Evolutionary conservation across 1,284 basidiomycete species (phyloP).

Genomic region (Cutaneotrichosporon arboriforme): DNA sequence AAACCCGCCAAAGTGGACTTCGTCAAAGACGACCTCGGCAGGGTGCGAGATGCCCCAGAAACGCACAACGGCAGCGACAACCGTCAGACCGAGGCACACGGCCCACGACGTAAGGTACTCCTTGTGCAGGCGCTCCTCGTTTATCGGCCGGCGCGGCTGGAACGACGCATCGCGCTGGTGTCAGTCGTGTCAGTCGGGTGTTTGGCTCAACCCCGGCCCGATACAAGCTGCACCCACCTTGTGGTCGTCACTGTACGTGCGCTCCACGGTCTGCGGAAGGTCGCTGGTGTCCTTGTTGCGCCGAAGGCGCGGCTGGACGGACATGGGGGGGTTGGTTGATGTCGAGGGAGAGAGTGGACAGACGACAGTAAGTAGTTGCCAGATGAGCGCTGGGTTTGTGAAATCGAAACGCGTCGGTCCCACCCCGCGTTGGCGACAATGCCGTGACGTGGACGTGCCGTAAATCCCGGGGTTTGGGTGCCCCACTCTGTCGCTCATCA

Average conservation of each 20-base stretch:
- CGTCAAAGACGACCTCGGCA: slow-evolving; percentile 92
- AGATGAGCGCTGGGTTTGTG: neutral
- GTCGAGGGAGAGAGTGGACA: neutral
- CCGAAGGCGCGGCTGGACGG: slow-evolving; percentile 15
- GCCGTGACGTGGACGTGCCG: too few species aligned
- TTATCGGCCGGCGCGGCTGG: slow-evolving; percentile 9
- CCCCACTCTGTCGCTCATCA: too few species aligned
- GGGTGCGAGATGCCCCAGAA: slow-evolving; percentile 93
- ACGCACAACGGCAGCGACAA: slow-evolving; percentile 69
- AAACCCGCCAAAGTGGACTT: slow-evolving; percentile 89
- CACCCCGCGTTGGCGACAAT: too few species aligned
- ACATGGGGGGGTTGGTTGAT: slow-evolving; percentile 6
- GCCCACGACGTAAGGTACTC: slow-evolving; percentile 36
- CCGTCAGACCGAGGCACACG: slow-evolving; percentile 54
- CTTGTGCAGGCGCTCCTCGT: slow-evolving; percentile 12
- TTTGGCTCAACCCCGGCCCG: neutral
- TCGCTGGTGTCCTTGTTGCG: slow-evolving; percentile 7
- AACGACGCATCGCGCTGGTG: neutral
- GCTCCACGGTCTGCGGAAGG: slow-evolving; percentile 10
- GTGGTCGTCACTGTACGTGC: slow-evolving; percentile 8
- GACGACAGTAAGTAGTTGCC: neutral
- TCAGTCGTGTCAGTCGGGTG: neutral
- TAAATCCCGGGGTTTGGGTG: too few species aligned
- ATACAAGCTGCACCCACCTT: slow-evolving; percentile 19
- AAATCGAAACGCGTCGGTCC: too few species aligned